These are phyloP conservation scores for Fusarium sp. DNA, from an alignment of 2,329 filamentous ascomycete species.

Conservation along the genomic window DNA sequence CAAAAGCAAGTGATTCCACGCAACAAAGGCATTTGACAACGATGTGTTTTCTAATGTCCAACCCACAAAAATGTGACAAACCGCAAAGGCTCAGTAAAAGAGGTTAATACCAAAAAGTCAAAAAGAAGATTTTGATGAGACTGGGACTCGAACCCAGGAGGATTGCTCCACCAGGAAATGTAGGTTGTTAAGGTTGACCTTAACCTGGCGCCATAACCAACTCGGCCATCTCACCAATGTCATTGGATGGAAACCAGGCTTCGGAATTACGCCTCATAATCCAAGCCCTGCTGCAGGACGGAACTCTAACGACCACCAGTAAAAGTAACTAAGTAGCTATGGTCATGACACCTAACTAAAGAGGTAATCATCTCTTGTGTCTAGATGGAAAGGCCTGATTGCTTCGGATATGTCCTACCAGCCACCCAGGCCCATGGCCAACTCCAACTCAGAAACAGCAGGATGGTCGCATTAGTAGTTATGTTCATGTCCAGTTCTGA, in stretches of 20 bases:
- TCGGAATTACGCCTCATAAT: fast-evolving
- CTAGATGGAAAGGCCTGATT: too few relatives aligned
- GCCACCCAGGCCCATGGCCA: not conserved
- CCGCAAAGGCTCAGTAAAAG: not conserved
- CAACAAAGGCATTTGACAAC: not conserved
- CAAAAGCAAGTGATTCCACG: too few relatives aligned
- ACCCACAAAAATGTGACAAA: not conserved
- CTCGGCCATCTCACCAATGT: constrained; percentile 32
- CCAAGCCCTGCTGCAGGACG: fast-evolving
- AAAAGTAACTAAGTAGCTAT: too few relatives aligned
- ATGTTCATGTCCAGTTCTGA: too few relatives aligned
- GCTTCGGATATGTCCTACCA: not conserved
- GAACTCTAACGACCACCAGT: not conserved
- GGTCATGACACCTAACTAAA: not conserved
- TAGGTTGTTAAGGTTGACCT: constrained; percentile 31
- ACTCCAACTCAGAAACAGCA: not conserved
- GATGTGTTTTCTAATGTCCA: not conserved
- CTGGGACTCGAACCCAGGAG: constrained; percentile 37
- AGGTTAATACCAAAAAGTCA: constrained; percentile 38
- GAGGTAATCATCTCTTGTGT: not conserved
- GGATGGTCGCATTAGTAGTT: not conserved
- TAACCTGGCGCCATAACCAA: constrained; percentile 37
- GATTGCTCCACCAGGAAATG: constrained; percentile 34
- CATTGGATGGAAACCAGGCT: fast-evolving
- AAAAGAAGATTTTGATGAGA: constrained; percentile 46